Evolutionary conservation across 2,329 filamentous ascomycete genomes (phyloP).

Genomic region (Colletotrichum endophyticum): DNA sequence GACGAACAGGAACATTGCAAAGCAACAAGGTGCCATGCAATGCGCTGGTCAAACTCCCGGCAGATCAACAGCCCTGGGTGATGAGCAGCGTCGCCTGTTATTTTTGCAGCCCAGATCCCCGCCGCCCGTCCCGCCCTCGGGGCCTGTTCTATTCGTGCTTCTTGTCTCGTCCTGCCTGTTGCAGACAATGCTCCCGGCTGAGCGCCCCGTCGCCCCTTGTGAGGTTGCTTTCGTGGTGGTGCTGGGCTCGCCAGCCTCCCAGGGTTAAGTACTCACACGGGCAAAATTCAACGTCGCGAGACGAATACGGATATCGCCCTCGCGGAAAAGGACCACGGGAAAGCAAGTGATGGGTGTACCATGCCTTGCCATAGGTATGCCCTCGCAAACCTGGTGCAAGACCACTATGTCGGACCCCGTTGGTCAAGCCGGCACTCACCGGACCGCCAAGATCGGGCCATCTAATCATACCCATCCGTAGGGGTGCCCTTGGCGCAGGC

Average conservation of each 20-base stretch:
- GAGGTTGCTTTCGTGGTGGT: conserved; percentile 1
- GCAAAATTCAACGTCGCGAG: not conserved
- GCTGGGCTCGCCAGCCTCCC: not conserved
- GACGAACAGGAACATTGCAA: not conserved
- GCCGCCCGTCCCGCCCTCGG: not conserved
- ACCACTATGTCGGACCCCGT: conserved; percentile 12
- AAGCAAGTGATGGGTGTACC: not conserved
- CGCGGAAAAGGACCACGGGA: conserved; percentile 3
- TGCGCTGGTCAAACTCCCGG: not conserved
- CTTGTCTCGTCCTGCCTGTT: not conserved
- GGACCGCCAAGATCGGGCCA: conserved; percentile 12
- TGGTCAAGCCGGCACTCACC: conserved; percentile 14
- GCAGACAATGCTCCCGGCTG: not conserved
- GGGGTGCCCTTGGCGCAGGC: conserved; percentile 9
- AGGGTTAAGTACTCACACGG: not conserved
- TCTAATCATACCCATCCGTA: conserved; percentile 8
- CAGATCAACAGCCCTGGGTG: not conserved
- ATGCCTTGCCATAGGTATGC: not conserved
- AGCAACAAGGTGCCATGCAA: not conserved
- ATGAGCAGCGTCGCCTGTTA: not conserved
- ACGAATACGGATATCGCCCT: conserved; percentile 1
- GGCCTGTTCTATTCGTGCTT: not conserved
- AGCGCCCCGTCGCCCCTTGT: not conserved
- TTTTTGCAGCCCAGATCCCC: not conserved
- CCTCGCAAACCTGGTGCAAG: not conserved